phyloP scores from a whole-genome alignment of 139 green algal genomes.

The Haematococcus lacustris region DNA sequence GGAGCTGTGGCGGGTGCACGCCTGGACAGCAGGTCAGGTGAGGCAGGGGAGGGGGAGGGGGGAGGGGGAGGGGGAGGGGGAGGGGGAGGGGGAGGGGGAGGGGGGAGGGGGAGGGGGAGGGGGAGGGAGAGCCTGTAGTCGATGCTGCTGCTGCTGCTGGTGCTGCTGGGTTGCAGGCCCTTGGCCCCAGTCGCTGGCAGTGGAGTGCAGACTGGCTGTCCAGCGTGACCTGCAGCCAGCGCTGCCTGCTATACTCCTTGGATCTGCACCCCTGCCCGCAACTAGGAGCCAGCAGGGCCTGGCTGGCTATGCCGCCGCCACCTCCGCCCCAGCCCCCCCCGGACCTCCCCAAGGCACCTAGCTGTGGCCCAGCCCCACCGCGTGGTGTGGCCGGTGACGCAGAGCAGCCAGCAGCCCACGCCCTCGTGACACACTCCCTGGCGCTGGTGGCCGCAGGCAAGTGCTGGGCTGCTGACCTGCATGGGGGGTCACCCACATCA shows the following conservation, averaged over 20 bases:
- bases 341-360: no score
- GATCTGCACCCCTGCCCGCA: neutral
- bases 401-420: no score
- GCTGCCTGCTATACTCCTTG: neutral
- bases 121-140: no score
- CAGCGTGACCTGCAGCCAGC: neutral
- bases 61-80: neutral
- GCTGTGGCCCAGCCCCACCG: no score
- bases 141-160: neutral
- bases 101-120: no score
- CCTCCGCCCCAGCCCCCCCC: conserved; percentile 38
- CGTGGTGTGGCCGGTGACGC: no score
- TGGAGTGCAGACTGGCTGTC: neutral
- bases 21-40: neutral
- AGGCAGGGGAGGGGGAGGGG: neutral
- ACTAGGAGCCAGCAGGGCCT: neutral
- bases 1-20: neutral
- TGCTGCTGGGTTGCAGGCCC: neutral
- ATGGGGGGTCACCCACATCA: no score
- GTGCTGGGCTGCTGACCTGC: no score
- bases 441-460: no score
- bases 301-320: conserved; percentile 77
- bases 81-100: neutral
- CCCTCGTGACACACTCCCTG: no score
- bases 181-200: neutral